A percentile compares a stretch with the other conserved stretches of the same genome.
Conservation (phyloP, 2,329 filamentous ascomycete genomes). For the Colletotrichum lindemuthianum region DNA sequence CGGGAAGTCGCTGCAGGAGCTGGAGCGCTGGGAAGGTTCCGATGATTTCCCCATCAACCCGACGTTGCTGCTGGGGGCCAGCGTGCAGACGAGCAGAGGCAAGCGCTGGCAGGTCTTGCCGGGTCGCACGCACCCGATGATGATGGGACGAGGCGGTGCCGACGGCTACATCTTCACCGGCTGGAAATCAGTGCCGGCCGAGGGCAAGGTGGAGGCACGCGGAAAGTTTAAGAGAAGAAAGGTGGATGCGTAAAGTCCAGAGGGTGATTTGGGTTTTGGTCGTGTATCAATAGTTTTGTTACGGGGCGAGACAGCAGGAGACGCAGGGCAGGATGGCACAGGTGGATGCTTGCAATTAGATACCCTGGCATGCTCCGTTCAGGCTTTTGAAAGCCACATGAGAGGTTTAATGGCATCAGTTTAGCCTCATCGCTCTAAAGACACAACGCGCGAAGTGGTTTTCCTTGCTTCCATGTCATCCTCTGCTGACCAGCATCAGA, state of each 20-base stretch:
- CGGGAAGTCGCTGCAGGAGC: conserved; percentile 57
- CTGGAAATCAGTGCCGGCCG: conserved; percentile 80
- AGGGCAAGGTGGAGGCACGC: conserved; percentile 83
- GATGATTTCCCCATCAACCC: conserved; percentile 90
- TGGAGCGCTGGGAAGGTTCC: conserved; percentile 67
- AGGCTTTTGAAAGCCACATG: conserved; percentile 6
- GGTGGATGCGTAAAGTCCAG: conserved; percentile 46
- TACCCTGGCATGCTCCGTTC: conserved; percentile 25
- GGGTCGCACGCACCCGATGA: conserved; percentile 89
- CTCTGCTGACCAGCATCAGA: conserved; percentile 58
- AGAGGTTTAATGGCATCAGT: conserved; percentile 27
- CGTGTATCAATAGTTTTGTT: not conserved
- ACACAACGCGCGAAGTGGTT: conserved; percentile 12
- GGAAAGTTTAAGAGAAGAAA: conserved; percentile 82
- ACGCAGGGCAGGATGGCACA: not conserved
- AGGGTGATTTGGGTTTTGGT: not conserved
- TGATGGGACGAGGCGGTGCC: conserved; percentile 87
- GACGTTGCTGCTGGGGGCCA: conserved; percentile 80
- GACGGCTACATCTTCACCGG: conserved; percentile 93
- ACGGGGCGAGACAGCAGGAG: not conserved
- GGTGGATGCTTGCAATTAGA: conserved; percentile 23
- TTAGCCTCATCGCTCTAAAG: conserved; percentile 30
- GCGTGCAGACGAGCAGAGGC: conserved; percentile 82
- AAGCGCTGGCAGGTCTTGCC: conserved; percentile 92
- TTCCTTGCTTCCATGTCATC: not conserved